These are phyloP conservation scores for Coemansia sp. DNA, from an alignment of 192 early-diverging fungal species.

Conservation along the genomic window DNA sequence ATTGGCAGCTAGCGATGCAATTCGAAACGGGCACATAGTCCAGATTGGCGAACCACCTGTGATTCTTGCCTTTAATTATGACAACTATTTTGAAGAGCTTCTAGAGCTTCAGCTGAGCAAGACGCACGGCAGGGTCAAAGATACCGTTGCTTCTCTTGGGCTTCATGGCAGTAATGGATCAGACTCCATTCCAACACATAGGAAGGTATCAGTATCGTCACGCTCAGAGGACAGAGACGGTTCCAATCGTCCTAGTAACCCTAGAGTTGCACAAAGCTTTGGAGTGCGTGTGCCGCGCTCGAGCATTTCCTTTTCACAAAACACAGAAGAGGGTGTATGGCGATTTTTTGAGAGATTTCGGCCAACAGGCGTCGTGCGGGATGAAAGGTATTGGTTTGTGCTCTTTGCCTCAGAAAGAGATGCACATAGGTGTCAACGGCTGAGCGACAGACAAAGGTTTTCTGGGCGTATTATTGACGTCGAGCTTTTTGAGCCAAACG, in stretches of 20 bases:
- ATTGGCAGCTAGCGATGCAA: conserved; percentile 35
- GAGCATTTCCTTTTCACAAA: conserved; percentile 48
- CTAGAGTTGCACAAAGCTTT: neutral
- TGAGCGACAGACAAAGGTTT: conserved; percentile 45
- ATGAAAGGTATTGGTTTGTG: conserved; percentile 53
- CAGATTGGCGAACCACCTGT: conserved; percentile 36
- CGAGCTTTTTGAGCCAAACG: conserved; percentile 39
- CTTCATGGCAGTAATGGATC: neutral
- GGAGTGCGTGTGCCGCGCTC: conserved; percentile 47
- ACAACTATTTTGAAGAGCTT: conserved; percentile 30
- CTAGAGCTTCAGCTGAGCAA: neutral
- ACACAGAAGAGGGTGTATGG: conserved; percentile 30
- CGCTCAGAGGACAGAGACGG: neutral
- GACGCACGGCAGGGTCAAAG: neutral
- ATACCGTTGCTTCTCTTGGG: neutral
- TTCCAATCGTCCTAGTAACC: neutral
- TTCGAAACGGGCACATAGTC: conserved; percentile 21
- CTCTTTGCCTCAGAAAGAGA: conserved; percentile 44
- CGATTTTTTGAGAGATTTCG: conserved; percentile 44
- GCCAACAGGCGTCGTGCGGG: conserved; percentile 28
- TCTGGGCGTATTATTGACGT: conserved; percentile 44
- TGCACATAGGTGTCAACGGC: conserved; percentile 49
- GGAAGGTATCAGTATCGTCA: neutral
- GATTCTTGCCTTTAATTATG: conserved; percentile 23
- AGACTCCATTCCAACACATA: neutral